A percentile compares a stretch with the other conserved stretches of the same genome.
Conservation (phyloP, 2,329 filamentous ascomycete species). For the Cryoendolithus antarcticus region DNA sequence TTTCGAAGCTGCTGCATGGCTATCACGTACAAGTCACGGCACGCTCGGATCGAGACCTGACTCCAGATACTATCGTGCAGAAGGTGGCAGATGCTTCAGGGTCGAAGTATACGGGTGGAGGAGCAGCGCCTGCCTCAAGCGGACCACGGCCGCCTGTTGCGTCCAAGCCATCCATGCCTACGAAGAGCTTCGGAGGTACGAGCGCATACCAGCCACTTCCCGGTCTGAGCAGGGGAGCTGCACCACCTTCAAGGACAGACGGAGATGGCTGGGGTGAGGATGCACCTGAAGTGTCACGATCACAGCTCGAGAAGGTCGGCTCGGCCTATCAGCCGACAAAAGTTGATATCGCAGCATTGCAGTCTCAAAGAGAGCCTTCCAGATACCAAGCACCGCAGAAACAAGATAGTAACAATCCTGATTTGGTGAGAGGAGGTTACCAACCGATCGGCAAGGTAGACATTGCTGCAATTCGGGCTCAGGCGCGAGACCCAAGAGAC, state of each 20-base stretch:
- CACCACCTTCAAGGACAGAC: conserved; percentile 49
- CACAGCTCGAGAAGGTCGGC: conserved; percentile 80
- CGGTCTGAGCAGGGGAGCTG: conserved; percentile 40
- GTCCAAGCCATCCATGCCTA: conserved; percentile 87
- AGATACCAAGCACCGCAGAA: conserved; percentile 40
- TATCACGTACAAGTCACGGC: conserved; percentile 98
- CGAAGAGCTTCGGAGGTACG: conserved; percentile 41
- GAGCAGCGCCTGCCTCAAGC: conserved; percentile 31
- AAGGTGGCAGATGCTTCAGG: conserved; percentile 93
- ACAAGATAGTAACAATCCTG: conserved; percentile 36
- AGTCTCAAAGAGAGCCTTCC: conserved; percentile 58
- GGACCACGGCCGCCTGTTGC: conserved; percentile 58
- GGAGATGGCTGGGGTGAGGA: conserved; percentile 90
- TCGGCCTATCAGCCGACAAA: conserved; percentile 91
- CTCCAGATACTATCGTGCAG: conserved; percentile 74
- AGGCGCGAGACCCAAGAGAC: conserved; percentile 58
- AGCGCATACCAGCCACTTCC: conserved; percentile 56
- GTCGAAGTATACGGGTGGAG: conserved; percentile 74
- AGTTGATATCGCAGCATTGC: conserved; percentile 82
- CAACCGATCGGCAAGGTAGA: conserved; percentile 96
- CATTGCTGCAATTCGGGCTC: conserved; percentile 73
- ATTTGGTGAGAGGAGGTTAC: conserved; percentile 75
- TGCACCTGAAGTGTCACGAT: conserved; percentile 79
- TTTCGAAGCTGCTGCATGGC: conserved; percentile 83
- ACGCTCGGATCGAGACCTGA: conserved; percentile 78